A percentile compares a stretch with the other conserved stretches of the same genome.
phyloP scores from a whole-genome alignment of 306 rosid species.

The Medicago ruthenica region DNA sequence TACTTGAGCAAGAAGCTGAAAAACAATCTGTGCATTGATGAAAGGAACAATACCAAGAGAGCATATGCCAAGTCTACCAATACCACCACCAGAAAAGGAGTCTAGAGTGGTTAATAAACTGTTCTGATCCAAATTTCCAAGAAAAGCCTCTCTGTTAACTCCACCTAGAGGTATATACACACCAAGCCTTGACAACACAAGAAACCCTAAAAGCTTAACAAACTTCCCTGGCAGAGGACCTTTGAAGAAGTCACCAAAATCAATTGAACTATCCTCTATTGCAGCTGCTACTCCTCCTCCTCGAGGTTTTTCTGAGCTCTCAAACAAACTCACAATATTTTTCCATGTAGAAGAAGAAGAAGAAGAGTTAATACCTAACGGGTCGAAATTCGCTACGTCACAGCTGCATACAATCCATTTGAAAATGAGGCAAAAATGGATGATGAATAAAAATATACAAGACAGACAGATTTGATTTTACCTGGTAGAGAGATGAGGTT shows the following conservation, averaged over 20 bases:
- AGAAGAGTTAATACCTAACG: constrained; percentile 76
- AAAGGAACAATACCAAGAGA: constrained; percentile 96
- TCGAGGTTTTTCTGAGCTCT: constrained; percentile 75
- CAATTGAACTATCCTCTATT: constrained; percentile 91
- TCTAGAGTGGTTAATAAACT: constrained; percentile 88
- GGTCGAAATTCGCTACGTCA: constrained; percentile 73
- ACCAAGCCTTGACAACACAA: constrained; percentile 89
- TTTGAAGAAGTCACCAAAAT: constrained; percentile 93
- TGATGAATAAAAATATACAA: too few species aligned
- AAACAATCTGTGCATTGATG: constrained; percentile 93
- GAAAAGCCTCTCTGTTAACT: constrained; percentile 91
- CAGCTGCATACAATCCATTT: constrained; percentile 57
- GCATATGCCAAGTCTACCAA: constrained; percentile 93
- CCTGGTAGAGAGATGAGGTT: constrained; percentile 67
- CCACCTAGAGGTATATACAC: constrained; percentile 94
- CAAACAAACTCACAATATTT: constrained; percentile 54
- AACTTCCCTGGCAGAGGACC: constrained; percentile 96
- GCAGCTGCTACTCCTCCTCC: constrained; percentile 98
- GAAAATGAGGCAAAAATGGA: constrained; percentile 6
- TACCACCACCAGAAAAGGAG: constrained; percentile 97
- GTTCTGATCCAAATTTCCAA: constrained; percentile 92
- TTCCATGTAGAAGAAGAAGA: constrained; percentile 63
- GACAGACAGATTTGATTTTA: background rate
- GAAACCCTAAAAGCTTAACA: constrained; percentile 82
- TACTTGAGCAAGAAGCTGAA: constrained; percentile 95